A percentile compares a stretch with the other conserved stretches of the same genome.
Conservation (phyloP, 1,284 basidiomycete genomes). For the Termitomyces sp. region DNA sequence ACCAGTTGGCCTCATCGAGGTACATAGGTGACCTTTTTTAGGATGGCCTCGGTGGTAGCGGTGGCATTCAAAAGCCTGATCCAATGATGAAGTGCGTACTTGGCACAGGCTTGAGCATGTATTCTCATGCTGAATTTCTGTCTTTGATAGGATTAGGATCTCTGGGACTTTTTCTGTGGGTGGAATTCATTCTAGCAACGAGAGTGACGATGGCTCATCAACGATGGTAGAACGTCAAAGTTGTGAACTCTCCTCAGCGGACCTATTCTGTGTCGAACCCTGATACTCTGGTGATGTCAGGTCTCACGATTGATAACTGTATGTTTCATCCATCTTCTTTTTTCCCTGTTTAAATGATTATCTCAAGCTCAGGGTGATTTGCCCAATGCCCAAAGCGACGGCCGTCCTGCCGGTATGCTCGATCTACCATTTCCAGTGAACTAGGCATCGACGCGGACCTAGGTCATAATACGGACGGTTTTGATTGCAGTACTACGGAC, state of each 20-base stretch:
- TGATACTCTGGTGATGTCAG: constrained; percentile 32
- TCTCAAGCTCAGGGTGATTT: constrained; percentile 33
- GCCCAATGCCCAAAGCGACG: constrained; percentile 41
- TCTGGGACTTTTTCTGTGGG: constrained; percentile 44
- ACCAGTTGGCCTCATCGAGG: constrained; percentile 20
- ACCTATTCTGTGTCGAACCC: constrained; percentile 35
- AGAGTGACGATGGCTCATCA: constrained; percentile 11
- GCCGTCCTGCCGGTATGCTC: constrained; percentile 30
- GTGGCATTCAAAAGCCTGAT: constrained; percentile 35
- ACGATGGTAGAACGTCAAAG: constrained; percentile 32
- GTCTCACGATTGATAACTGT: constrained; percentile 38
- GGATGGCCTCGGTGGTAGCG: constrained; percentile 39
- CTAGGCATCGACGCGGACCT: not conserved
- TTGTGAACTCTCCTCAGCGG: constrained; percentile 41
- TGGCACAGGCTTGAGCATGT: not conserved
- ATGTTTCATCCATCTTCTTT: constrained; percentile 10
- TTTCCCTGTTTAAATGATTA: not conserved
- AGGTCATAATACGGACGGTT: constrained; percentile 55
- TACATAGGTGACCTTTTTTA: constrained; percentile 15
- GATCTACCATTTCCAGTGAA: not conserved
- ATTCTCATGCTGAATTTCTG: not conserved
- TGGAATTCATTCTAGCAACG: not conserved
- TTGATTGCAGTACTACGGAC: constrained; percentile 42
- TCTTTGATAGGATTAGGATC: constrained; percentile 40
- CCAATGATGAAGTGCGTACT: constrained; percentile 44